Base-by-base conservation (phyloP, 164 flowering plant species). In the Saururus chinensis region DNA sequence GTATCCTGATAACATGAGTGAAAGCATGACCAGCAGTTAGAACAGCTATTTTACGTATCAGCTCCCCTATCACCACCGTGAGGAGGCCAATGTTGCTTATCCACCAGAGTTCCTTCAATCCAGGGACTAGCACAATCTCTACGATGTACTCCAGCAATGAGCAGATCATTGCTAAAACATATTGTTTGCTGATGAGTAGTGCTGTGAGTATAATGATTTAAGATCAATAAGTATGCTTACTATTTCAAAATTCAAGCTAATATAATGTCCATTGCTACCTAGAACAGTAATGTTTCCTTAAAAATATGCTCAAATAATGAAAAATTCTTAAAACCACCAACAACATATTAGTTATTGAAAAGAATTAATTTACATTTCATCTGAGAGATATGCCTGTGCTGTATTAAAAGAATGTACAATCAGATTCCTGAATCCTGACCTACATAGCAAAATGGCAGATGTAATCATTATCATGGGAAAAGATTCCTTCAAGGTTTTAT, bases 11-110 rank as follows among this genome's bases (percentile, higher is more conserved):
- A 0, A 82, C 71, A 68, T 95, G 97, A 16, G 99, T 95, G 74
- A 95, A 95, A 35, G 95, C 75, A 25, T 67, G 76, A 0, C 96
- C 87, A 26, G 99, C 97, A 11, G 99, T 95, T 65, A 91, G 59
- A 59, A 95, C 74, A 8, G 93, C 95, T 61, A 69, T n/a, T 70
- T 95, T 95, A 16, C 96, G 75, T 24, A 86, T 76, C 14, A 89
- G 53, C 79, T 95, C 99, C 20, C 97, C 97, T 22, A 84, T 54
- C 12, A 91, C 65, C 68, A 91, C 85, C 84, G 89, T 60, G n/a
- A 63, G 71, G 66, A 95, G 84, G 7, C 97, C 99, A 24, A 65
- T 48, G 69, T 84, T 78, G 74, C 90, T 87, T 23, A 89, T 60
- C 87, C 86, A 82, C 95, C 93, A 82, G 59, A 63, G 58, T 42